Conservation (phyloP, 192 early-diverging fungal species). For the Backusella sp. region DNA sequence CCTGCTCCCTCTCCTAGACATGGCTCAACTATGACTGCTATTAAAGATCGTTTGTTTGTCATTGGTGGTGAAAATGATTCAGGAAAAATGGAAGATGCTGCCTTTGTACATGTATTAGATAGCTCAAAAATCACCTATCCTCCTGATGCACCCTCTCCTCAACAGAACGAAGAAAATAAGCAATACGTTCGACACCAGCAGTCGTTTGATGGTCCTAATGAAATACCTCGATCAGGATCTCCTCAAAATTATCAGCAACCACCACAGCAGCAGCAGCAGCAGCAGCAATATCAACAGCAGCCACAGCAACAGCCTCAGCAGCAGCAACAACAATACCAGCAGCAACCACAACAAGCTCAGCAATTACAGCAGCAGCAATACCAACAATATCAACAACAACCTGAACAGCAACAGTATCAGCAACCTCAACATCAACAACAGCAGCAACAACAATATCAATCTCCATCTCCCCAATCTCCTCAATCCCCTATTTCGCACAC, state of each 20-base stretch:
- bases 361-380: not conserved
- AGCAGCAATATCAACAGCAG: not conserved
- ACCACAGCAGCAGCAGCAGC: not conserved
- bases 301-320: not conserved
- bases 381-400: not conserved
- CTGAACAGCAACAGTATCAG: not conserved
- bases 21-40: conserved; percentile 44
- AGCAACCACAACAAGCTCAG: not conserved
- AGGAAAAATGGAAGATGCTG: conserved; percentile 43
- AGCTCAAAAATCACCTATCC: conserved; percentile 52
- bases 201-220: not conserved
- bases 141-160: conserved; percentile 8
- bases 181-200: conserved; percentile 3
- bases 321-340: not conserved
- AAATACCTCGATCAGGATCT: not conserved
- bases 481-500: not conserved
- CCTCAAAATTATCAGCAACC: not conserved
- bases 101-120: conserved; percentile 44
- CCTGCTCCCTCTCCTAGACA: conserved; percentile 43
- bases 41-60: conserved; percentile 51
- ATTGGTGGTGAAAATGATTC: conserved; percentile 48
- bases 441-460: not conserved
- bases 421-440: not conserved
- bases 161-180: conserved; percentile 3
- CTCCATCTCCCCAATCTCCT: not conserved